Conservation (phyloP, 257 asterid species). For the Salvia rosmarinus region DNA sequence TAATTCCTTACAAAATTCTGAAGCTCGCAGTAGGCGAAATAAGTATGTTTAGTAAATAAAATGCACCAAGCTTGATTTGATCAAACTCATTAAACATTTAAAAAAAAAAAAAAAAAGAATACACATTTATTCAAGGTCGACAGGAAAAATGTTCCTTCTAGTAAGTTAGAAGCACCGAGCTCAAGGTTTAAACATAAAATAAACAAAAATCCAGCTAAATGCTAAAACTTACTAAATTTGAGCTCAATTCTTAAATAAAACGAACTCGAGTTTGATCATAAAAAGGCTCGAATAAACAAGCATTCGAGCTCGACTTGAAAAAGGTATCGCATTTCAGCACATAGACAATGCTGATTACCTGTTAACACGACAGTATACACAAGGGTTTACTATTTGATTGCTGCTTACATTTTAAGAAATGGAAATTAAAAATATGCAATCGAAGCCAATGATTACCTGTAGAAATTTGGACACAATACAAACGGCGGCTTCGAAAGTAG, state of each 20-base stretch:
- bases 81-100: not conserved
- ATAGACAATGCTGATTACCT: not conserved
- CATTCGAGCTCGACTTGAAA: not conserved
- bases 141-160: not conserved
- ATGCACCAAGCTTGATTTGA: not conserved
- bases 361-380: too few species aligned
- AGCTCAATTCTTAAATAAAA: not conserved
- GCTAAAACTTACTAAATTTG: not conserved
- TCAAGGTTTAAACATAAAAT: not conserved
- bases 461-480: too few species aligned
- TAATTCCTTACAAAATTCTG: not conserved
- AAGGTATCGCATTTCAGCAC: not conserved
- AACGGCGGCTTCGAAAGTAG: not conserved
- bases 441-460: not conserved
- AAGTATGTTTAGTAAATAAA: not conserved
- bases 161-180: not conserved
- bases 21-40: not conserved
- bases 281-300: not conserved
- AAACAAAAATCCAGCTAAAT: not conserved
- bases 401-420: not conserved
- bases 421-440: too few species aligned
- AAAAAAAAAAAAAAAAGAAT: not conserved
- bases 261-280: not conserved
- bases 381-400: not conserved
- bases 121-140: not conserved